Conservation (phyloP, 495 filamentous ascomycete species). For the Astrocystis sublimbata region DNA sequence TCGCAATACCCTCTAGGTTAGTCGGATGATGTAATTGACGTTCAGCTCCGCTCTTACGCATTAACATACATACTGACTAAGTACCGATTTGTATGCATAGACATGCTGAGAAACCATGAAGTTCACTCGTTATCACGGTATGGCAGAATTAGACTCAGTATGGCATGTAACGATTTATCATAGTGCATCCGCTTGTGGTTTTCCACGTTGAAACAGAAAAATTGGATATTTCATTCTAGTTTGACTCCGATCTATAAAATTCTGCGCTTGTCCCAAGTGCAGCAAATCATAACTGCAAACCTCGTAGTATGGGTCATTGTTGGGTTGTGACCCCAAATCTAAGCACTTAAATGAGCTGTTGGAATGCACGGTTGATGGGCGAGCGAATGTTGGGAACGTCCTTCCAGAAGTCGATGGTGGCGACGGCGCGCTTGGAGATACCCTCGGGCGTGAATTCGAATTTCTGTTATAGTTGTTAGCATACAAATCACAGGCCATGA, state of each 20-base stretch:
- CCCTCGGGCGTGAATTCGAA: constrained; percentile 99
- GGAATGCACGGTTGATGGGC: constrained; percentile 91
- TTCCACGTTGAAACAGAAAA: background rate
- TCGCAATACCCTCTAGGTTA: no score
- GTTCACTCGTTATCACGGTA: background rate
- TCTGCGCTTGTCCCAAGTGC: constrained; percentile 8
- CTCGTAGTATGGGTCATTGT: constrained; percentile 7
- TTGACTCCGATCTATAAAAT: constrained; percentile 17
- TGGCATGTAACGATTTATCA: background rate
- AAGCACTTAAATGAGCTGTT: constrained; percentile 70
- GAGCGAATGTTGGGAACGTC: constrained; percentile 82
- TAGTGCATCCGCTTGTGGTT: background rate
- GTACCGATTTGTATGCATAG: no score
- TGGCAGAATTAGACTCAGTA: background rate
- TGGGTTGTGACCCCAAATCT: background rate
- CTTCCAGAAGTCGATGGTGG: constrained; percentile 97
- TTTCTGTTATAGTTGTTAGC: constrained; percentile 63
- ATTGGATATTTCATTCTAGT: constrained; percentile 22
- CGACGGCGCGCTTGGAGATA: constrained; percentile 87
- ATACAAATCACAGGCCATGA: background rate
- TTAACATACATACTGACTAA: no score
- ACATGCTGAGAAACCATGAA: no score
- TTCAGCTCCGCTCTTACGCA: no score
- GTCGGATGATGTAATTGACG: no score
- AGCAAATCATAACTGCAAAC: constrained; percentile 10